Percentiles rank a stretch among this genome's conserved stretches.
phyloP scores from a whole-genome alignment of 139 green algal species.

The Asterochloris erici region DNA sequence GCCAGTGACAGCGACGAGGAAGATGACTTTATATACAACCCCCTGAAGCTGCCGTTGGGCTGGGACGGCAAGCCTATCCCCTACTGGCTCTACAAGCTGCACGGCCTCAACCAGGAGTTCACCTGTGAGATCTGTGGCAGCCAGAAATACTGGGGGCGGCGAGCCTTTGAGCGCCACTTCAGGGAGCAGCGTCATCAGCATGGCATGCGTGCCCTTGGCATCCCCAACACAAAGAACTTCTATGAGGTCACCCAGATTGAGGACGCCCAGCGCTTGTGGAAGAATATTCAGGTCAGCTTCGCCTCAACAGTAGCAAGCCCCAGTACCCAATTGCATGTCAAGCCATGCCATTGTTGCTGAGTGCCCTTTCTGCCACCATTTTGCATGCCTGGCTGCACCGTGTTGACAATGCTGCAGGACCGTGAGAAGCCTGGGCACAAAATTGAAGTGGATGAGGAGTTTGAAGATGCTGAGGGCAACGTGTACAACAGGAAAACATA shows the following conservation, averaged over 20 bases:
- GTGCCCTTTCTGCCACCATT: background rate
- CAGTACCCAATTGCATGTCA: background rate
- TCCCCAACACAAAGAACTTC: conserved; percentile 96
- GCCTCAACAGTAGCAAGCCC: background rate
- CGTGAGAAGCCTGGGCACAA: conserved; percentile 65
- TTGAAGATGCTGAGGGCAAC: conserved; percentile 82
- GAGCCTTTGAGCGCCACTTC: conserved; percentile 98
- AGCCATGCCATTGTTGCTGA: background rate
- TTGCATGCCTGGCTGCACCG: background rate
- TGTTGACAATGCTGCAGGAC: conserved; percentile 29
- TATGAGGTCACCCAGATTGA: conserved; percentile 89
- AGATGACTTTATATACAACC: conserved; percentile 96
- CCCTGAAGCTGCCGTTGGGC: conserved; percentile 98
- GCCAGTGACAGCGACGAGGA: conserved; percentile 72
- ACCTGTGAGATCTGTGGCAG: conserved; percentile 98
- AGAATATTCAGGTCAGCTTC: conserved; percentile 56
- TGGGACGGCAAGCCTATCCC: conserved; percentile 99
- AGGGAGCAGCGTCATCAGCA: conserved; percentile 87
- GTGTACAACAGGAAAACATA: conserved; percentile 90
- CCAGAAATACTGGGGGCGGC: conserved; percentile 88
- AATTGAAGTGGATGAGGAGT: conserved; percentile 75
- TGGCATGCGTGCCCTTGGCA: conserved; percentile 92
- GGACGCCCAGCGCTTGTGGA: conserved; percentile 85
- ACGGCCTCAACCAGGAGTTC: conserved; percentile 95
- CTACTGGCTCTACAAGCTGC: conserved; percentile 99